A percentile compares a stretch with the other conserved stretches of the same genome.
Evolutionary conservation across 2,329 filamentous ascomycete species (phyloP).

Genomic region (Didymella sp.): DNA sequence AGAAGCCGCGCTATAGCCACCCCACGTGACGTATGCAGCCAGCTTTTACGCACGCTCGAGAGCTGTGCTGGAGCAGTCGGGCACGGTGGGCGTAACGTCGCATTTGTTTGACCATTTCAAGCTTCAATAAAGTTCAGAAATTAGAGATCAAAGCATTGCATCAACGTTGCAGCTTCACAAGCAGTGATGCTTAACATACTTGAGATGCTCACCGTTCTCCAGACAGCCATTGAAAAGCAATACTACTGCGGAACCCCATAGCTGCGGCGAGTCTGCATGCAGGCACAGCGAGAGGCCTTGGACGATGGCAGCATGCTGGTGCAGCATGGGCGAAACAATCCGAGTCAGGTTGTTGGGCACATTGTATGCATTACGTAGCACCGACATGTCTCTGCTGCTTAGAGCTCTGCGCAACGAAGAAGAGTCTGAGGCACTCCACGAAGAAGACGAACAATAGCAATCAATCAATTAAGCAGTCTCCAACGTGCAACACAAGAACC

Average conservation of each 20-base stretch:
- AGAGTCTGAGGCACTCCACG: neutral
- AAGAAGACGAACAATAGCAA: neutral
- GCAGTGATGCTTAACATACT: neutral
- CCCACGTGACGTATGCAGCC: slow-evolving; percentile 24
- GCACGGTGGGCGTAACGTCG: neutral
- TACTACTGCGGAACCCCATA: neutral
- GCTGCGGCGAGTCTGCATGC: neutral
- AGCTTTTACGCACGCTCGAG: neutral
- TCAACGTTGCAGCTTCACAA: neutral
- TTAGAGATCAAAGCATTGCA: neutral
- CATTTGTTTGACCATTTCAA: neutral
- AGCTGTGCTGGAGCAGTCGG: neutral
- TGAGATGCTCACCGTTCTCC: neutral
- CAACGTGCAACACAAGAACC: neutral
- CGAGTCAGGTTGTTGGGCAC: slow-evolving; percentile 14
- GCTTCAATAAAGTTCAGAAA: neutral
- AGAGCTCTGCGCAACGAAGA: neutral
- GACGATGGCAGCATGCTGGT: slow-evolving; percentile 3
- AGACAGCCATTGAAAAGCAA: neutral
- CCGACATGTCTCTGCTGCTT: neutral
- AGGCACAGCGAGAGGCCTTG: neutral
- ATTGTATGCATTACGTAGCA: slow-evolving; percentile 13
- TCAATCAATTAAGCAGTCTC: neutral
- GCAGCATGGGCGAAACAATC: slow-evolving; percentile 7
- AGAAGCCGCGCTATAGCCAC: slow-evolving; percentile 5